Conservation (phyloP, 2,329 filamentous ascomycete genomes). For the Stagonosporopsis cucurbitacearum region DNA sequence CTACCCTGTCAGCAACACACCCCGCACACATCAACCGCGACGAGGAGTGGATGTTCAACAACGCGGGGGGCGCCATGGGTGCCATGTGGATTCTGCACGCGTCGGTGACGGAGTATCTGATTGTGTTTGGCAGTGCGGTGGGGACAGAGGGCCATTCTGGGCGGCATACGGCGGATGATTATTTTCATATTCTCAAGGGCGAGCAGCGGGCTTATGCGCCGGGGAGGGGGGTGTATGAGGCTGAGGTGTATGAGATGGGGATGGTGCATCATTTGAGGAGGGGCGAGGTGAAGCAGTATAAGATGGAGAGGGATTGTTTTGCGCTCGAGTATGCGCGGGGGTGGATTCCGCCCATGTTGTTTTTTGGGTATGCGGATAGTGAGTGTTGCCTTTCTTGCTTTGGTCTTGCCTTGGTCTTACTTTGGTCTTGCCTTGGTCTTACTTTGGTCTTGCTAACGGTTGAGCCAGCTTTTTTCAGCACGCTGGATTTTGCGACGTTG, state of each 20-base stretch:
- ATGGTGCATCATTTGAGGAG: conserved; percentile 74
- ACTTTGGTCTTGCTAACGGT: background rate
- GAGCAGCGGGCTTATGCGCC: conserved; percentile 75
- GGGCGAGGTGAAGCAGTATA: conserved; percentile 81
- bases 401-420: too few relatives aligned
- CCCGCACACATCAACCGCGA: conserved; percentile 66
- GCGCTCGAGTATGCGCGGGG: conserved; percentile 84
- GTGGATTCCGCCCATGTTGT: conserved; percentile 92
- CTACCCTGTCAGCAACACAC: conserved; percentile 61
- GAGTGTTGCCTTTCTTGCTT: too few relatives aligned
- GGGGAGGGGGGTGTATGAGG: conserved; percentile 66
- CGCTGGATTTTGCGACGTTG: conserved; percentile 82
- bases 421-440: too few relatives aligned
- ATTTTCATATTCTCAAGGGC: conserved; percentile 87
- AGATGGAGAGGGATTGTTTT: conserved; percentile 77
- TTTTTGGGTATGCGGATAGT: conserved; percentile 84
- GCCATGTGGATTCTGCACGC: conserved; percentile 90
- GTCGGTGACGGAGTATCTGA: conserved; percentile 72
- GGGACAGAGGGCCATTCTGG: conserved; percentile 89
- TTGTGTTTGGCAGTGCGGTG: conserved; percentile 63
- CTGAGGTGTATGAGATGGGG: conserved; percentile 73
- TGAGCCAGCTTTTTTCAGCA: conserved; percentile 70
- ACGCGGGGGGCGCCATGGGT: conserved; percentile 89
- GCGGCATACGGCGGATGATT: conserved; percentile 90
- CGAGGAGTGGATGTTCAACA: conserved; percentile 91